Conservation (phyloP, 2,329 filamentous ascomycete species). For the Cladosporium sp. region DNA sequence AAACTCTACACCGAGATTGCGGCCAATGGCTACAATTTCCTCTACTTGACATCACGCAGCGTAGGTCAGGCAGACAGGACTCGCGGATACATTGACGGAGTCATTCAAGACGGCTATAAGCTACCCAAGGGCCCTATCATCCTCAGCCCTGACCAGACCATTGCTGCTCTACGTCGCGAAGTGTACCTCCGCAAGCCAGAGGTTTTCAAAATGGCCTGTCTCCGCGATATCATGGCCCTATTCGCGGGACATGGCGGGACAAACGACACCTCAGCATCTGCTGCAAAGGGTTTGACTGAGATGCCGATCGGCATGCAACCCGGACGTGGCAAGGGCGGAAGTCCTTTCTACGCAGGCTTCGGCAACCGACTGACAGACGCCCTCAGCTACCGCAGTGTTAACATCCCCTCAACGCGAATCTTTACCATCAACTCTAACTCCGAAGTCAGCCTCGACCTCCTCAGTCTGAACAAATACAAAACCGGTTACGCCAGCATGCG, state of each 20-base stretch:
- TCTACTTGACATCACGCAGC: constrained; percentile 92
- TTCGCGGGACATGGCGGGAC: constrained; percentile 51
- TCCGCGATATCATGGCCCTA: constrained; percentile 86
- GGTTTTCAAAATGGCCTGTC: constrained; percentile 98
- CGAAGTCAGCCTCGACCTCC: constrained; percentile 84
- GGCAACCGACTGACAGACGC: constrained; percentile 96
- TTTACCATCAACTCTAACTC: constrained; percentile 99
- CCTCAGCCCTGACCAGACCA: constrained; percentile 88
- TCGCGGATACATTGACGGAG: constrained; percentile 80
- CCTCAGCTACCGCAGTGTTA: constrained; percentile 90
- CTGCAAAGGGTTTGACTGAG: constrained; percentile 21
- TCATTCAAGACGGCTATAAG: constrained; percentile 80
- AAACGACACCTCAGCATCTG: constrained; percentile 25
- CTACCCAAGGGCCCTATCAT: constrained; percentile 91
- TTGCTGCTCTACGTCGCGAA: constrained; percentile 86
- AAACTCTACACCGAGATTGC: constrained; percentile 96
- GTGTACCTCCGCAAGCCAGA: constrained; percentile 95
- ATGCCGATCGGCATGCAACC: constrained; percentile 20
- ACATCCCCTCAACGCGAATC: constrained; percentile 88
- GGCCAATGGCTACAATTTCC: constrained; percentile 95
- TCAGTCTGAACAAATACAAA: constrained; percentile 90
- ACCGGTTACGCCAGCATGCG: constrained; percentile 96
- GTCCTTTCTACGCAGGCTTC: constrained; percentile 92
- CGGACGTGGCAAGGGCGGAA: constrained; percentile 27
- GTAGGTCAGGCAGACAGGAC: constrained; percentile 93